phyloP scores from a whole-genome alignment of 306 rosid genomes.

The Acacia crassicarpa region DNA sequence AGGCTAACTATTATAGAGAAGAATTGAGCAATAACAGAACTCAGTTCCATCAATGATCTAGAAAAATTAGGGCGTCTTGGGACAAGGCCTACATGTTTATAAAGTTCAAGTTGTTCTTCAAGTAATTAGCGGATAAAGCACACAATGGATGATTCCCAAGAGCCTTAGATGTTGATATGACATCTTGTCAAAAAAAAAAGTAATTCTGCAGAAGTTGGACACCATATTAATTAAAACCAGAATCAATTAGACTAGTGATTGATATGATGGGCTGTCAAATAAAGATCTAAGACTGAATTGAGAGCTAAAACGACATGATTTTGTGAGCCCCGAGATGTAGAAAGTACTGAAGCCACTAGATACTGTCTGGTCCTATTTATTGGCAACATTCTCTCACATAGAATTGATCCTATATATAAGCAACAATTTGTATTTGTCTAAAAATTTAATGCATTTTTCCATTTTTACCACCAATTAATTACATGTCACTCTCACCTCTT shows the following conservation, averaged over 20 bases:
- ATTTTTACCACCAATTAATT: too few relatives aligned
- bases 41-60: neutral
- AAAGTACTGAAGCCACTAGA: neutral
- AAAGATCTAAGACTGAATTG: neutral
- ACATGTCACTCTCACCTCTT: too few relatives aligned
- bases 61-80: neutral
- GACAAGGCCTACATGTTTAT: neutral
- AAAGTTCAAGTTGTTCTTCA: neutral
- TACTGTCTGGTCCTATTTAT: neutral
- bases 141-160: neutral
- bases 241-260: slow-evolving; percentile 5
- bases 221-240: slow-evolving; percentile 3
- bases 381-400: too few relatives aligned
- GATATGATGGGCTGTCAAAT: neutral
- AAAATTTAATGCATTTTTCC: too few relatives aligned
- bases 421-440: too few relatives aligned
- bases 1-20: neutral
- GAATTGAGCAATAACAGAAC: neutral
- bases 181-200: slow-evolving; percentile 12
- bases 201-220: neutral
- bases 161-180: neutral
- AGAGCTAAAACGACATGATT: neutral
- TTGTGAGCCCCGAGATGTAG: neutral
- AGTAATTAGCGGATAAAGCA: neutral
- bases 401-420: too few relatives aligned